Evolutionary conservation across 768 basidiomycete species (phyloP).

Genomic region (Epithele typhae): DNA sequence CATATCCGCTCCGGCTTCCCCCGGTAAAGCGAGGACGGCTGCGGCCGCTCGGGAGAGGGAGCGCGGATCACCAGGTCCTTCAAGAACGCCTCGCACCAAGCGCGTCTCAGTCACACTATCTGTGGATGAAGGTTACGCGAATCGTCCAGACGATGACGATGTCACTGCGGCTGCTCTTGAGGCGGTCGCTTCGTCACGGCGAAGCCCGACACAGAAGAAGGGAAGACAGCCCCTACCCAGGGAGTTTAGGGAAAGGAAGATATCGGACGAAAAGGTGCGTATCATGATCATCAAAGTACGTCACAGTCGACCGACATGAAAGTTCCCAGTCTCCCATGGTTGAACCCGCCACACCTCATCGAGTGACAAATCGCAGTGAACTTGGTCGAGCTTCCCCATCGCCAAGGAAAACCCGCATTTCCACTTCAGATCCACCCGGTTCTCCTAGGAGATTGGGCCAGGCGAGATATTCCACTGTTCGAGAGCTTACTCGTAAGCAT

Average conservation of each 20-base stretch:
- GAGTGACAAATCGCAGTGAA: constrained; percentile 10
- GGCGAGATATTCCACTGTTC: constrained; percentile 41
- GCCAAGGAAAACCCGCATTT: constrained; percentile 13
- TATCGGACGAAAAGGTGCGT: constrained; percentile 41
- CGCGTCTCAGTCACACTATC: constrained; percentile 35
- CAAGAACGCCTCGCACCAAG: constrained; percentile 40
- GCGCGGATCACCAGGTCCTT: constrained; percentile 36
- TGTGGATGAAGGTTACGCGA: constrained; percentile 15
- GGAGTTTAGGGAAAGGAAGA: constrained; percentile 40
- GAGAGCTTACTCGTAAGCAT: constrained; percentile 44
- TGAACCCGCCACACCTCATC: constrained; percentile 24
- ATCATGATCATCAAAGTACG: not conserved
- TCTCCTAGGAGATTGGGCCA: constrained; percentile 28
- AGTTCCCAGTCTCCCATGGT: constrained; percentile 2
- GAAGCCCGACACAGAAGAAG: constrained; percentile 40
- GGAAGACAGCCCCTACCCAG: constrained; percentile 48
- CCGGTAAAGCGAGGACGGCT: constrained; percentile 30
- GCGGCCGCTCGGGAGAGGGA: constrained; percentile 11
- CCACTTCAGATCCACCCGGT: constrained; percentile 11
- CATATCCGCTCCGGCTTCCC: constrained; percentile 46
- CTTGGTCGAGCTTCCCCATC: constrained; percentile 18
- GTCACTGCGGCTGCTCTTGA: constrained; percentile 56
- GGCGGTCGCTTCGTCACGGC: constrained; percentile 53
- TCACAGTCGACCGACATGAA: too few relatives aligned
- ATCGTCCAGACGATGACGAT: constrained; percentile 30